phyloP scores from a whole-genome alignment of 192 early-diverging fungal genomes.

The Rhizoclosmatium sp. region DNA sequence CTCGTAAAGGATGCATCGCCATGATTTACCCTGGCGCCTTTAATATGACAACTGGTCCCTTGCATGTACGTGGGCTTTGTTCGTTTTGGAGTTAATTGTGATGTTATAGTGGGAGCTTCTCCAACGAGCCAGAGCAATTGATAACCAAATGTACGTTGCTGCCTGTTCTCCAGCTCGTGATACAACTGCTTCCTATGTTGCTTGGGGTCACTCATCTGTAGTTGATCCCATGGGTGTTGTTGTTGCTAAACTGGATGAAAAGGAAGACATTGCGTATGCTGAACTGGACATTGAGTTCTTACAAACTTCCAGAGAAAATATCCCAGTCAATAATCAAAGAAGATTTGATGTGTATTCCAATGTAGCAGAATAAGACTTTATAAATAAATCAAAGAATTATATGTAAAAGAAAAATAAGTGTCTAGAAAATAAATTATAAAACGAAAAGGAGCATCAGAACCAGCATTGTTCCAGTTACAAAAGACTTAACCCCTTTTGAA shows the following conservation, averaged over 20 bases:
- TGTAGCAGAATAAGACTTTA: constrained; percentile 46
- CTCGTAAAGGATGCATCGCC: constrained; percentile 81
- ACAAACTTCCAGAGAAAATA: constrained; percentile 68
- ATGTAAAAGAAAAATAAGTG: no score
- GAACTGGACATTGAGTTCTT: constrained; percentile 73
- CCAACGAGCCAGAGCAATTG: constrained; percentile 82
- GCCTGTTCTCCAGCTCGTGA: constrained; percentile 97
- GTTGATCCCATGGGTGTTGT: constrained; percentile 85
- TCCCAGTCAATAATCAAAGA: constrained; percentile 83
- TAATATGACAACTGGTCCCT: constrained; percentile 93
- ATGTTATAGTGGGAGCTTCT: constrained; percentile 81
- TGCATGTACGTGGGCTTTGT: constrained; percentile 62
- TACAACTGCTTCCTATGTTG: constrained; percentile 73
- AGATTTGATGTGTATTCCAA: constrained; percentile 91
- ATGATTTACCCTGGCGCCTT: constrained; percentile 99
- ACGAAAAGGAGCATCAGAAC: no score
- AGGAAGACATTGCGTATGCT: constrained; percentile 82
- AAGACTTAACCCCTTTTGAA: no score
- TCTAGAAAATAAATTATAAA: no score
- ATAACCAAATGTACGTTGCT: constrained; percentile 94
- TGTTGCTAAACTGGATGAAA: constrained; percentile 76
- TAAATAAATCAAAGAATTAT: background rate
- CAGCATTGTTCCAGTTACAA: no score
- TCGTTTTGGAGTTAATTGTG: background rate
- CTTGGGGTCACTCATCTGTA: constrained; percentile 94